phyloP scores from a whole-genome alignment of 78 protist genomes.

The Dictyostelium purpureum region DNA sequence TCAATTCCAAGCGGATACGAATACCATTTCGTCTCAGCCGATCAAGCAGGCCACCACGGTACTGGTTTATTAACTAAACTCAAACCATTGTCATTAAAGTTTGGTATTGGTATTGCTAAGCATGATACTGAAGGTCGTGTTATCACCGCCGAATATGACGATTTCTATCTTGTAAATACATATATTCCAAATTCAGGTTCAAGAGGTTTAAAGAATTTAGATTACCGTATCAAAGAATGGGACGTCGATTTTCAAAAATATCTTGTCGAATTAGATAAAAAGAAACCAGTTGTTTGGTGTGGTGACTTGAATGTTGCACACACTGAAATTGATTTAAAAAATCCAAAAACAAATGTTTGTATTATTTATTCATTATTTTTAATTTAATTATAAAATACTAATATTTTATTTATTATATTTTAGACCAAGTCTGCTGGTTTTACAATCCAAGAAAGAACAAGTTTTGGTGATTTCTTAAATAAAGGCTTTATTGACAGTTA shows the following conservation, averaged over 20 bases:
- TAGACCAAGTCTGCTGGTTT: conserved; percentile 79
- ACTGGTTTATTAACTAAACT: conserved; percentile 32
- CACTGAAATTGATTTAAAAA: conserved; percentile 77
- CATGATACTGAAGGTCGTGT: conserved; percentile 84
- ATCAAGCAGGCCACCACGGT: conserved; percentile 50
- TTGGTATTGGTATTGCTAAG: conserved; percentile 69
- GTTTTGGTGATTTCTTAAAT: conserved; percentile 56
- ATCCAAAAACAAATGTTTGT: conserved; percentile 77
- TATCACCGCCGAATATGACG: conserved; percentile 76
- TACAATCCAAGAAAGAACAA: conserved; percentile 80
- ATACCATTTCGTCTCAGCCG: conserved; percentile 30
- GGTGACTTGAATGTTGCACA: conserved; percentile 88
- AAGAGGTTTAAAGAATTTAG: conserved; percentile 13
- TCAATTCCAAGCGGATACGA: conserved; percentile 38
- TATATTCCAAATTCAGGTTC: conserved; percentile 85
- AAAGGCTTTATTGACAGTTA: conserved; percentile 81
- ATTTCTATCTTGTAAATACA: conserved; percentile 72
- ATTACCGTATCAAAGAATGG: conserved; percentile 81
- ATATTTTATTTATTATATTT: background rate
- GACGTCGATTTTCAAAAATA: conserved; percentile 73
- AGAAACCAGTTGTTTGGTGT: conserved; percentile 85
- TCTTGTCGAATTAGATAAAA: conserved; percentile 24
- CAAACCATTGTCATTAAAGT: conserved; percentile 52
- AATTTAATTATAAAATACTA: background rate
- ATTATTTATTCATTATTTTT: background rate